These are phyloP conservation scores for Exophiala viscosa DNA, from an alignment of 2,329 filamentous ascomycete genomes.

Conservation along the genomic window DNA sequence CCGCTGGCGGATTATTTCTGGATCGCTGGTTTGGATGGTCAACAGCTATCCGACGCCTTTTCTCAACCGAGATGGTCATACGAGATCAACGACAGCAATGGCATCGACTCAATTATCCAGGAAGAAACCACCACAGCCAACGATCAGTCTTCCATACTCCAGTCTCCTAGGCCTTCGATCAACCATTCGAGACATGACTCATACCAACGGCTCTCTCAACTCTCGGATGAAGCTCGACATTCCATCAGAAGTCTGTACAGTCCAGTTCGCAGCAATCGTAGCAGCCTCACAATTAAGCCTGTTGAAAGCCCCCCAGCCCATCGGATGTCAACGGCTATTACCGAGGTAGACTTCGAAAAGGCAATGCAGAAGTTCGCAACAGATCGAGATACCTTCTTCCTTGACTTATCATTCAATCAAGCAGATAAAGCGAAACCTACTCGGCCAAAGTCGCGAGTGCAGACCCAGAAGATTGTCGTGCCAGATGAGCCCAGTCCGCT, in stretches of 20 bases:
- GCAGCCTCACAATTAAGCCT: slow-evolving; percentile 56
- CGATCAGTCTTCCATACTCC: slow-evolving; percentile 35
- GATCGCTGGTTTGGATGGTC: slow-evolving; percentile 52
- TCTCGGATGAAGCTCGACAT: slow-evolving; percentile 37
- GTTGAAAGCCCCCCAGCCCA: slow-evolving; percentile 29
- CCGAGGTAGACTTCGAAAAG: slow-evolving; percentile 87
- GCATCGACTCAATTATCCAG: slow-evolving; percentile 48
- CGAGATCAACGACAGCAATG: slow-evolving; percentile 38
- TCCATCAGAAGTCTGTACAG: slow-evolving; percentile 50
- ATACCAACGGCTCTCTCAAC: slow-evolving; percentile 36
- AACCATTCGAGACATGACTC: slow-evolving; percentile 37
- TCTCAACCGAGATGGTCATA: slow-evolving; percentile 22
- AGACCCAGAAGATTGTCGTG: slow-evolving; percentile 74
- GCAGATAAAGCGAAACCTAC: slow-evolving; percentile 55
- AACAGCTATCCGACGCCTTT: slow-evolving; percentile 44
- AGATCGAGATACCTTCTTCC: slow-evolving; percentile 89
- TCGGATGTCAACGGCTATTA: slow-evolving; percentile 43
- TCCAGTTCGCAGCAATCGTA: slow-evolving; percentile 58
- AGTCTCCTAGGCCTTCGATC: slow-evolving; percentile 41
- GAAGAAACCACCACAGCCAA: slow-evolving; percentile 58
- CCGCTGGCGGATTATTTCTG: slow-evolving; percentile 66
- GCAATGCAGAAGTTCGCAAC: slow-evolving; percentile 90
- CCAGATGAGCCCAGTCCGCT: slow-evolving; percentile 59
- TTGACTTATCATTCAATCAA: slow-evolving; percentile 84
- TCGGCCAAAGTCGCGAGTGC: slow-evolving; percentile 45